These are phyloP conservation scores for Quercus dentata DNA, from an alignment of 306 rosid genomes.

Conservation along the genomic window DNA sequence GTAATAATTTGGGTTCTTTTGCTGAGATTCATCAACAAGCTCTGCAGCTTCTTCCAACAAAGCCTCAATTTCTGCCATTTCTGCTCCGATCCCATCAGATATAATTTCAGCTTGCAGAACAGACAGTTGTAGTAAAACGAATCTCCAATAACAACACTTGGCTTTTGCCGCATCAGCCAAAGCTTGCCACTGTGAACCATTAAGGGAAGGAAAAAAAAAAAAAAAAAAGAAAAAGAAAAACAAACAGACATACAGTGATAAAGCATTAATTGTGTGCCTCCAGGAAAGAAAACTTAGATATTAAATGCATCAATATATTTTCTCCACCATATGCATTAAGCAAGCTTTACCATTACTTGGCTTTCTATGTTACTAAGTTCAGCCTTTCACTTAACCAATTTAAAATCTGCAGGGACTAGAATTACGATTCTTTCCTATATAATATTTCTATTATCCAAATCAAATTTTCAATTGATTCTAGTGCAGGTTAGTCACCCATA, in stretches of 20 bases:
- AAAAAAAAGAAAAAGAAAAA: no score
- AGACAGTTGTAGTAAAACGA: conserved; percentile 77
- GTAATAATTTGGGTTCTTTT: conserved; percentile 78
- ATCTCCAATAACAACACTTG: conserved; percentile 85
- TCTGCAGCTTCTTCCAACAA: conserved; percentile 95
- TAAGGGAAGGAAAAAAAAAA: background rate
- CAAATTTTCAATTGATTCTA: background rate
- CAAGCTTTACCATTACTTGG: background rate
- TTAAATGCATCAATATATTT: background rate
- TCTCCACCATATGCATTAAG: background rate
- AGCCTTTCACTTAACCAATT: background rate
- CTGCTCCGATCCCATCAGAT: conserved; percentile 58
- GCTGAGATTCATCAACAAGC: conserved; percentile 65
- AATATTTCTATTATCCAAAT: conserved; percentile 1
- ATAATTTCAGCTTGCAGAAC: conserved; percentile 81
- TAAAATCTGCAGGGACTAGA: conserved; percentile 4
- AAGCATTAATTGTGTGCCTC: background rate
- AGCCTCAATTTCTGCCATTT: conserved; percentile 78
- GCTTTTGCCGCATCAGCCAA: conserved; percentile 85
- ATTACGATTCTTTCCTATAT: background rate
- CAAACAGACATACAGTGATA: background rate
- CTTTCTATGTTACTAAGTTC: background rate
- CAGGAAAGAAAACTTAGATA: background rate
- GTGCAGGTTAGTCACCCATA: no score
- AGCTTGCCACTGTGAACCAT: conserved; percentile 66